phyloP scores from a whole-genome alignment of 306 rosid genomes.

The Alnus glutinosa region DNA sequence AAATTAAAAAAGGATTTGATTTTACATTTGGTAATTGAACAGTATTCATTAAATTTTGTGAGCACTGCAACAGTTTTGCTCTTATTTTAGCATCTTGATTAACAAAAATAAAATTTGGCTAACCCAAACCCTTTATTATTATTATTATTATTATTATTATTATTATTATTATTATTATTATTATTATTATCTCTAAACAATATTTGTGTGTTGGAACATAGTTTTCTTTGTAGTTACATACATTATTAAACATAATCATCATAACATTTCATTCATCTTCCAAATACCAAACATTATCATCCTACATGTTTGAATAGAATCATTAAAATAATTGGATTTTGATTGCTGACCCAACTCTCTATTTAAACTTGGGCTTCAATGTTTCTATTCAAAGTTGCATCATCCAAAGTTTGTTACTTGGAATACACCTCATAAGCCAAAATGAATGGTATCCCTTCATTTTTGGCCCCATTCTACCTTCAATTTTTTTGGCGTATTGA shows the following conservation, averaged over 20 bases:
- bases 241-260: background rate
- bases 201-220: constrained; percentile 11
- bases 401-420: background rate
- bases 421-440: background rate
- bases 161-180: too few species aligned
- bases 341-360: background rate
- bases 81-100: too few species aligned
- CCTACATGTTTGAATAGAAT: background rate
- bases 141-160: too few species aligned
- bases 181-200: background rate
- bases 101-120: too few species aligned
- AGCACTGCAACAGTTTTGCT: too few species aligned
- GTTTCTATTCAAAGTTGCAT: background rate
- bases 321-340: background rate
- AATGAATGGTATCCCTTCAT: background rate
- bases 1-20: too few species aligned
- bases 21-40: too few species aligned
- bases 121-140: too few species aligned
- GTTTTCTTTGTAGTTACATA: background rate
- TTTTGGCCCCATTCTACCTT: background rate
- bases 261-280: background rate
- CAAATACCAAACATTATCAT: background rate
- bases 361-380: background rate
- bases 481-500: background rate
- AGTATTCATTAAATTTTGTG: too few species aligned